phyloP scores from a whole-genome alignment of 1,284 basidiomycete species.

The Ustilago xerochloae region DNA sequence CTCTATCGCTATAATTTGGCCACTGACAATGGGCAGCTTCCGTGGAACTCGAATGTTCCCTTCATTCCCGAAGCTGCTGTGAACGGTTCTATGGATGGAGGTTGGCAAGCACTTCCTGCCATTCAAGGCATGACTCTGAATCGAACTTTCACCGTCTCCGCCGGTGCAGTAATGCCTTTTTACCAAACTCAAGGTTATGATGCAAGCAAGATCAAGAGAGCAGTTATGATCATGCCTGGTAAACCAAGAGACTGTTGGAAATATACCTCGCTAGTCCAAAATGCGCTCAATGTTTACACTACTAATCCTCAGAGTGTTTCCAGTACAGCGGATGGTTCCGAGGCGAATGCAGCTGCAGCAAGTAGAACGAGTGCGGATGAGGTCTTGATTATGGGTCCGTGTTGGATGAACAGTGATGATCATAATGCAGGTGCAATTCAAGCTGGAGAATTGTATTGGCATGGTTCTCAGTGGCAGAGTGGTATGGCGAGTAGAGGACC shows the following conservation, averaged over 20 bases:
- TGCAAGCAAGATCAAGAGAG: slow-evolving; percentile 53
- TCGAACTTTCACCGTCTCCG: slow-evolving; percentile 35
- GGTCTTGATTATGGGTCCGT: slow-evolving; percentile 57
- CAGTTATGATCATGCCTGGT: slow-evolving; percentile 61
- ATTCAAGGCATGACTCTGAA: slow-evolving; percentile 57
- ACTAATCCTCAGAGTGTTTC: slow-evolving; percentile 28
- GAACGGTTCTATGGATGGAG: slow-evolving; percentile 65
- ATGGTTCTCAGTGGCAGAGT: slow-evolving; percentile 53
- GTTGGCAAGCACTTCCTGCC: slow-evolving; percentile 68
- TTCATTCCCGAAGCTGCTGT: slow-evolving; percentile 46
- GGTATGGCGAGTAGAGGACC: slow-evolving; percentile 53
- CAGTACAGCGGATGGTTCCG: slow-evolving; percentile 14
- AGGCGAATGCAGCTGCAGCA: background rate
- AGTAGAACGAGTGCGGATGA: slow-evolving; percentile 15
- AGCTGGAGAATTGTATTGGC: slow-evolving; percentile 53
- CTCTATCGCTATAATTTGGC: slow-evolving; percentile 35
- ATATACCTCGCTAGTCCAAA: slow-evolving; percentile 57
- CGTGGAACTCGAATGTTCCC: slow-evolving; percentile 50
- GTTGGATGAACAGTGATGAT: slow-evolving; percentile 58
- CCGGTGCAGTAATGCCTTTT: slow-evolving; percentile 52
- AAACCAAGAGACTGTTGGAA: slow-evolving; percentile 65
- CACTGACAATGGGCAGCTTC: slow-evolving; percentile 43
- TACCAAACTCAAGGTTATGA: slow-evolving; percentile 53
- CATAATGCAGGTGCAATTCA: slow-evolving; percentile 36
- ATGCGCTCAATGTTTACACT: slow-evolving; percentile 44